Conservation (phyloP, 192 early-diverging fungal species). For the Obelidium mucronatum region DNA sequence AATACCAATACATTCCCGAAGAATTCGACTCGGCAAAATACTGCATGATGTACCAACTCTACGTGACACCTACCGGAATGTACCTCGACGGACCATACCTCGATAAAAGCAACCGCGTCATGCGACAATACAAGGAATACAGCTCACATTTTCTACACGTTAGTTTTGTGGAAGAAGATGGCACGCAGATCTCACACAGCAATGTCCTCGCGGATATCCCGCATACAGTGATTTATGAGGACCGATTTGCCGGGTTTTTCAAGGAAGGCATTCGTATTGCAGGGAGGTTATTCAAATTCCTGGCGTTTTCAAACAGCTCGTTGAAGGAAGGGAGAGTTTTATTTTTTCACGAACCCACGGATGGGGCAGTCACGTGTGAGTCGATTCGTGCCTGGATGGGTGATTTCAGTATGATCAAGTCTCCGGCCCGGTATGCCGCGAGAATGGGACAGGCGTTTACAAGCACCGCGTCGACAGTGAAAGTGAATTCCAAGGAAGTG, state of each 20-base stretch:
- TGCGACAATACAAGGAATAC: slow-evolving; percentile 61
- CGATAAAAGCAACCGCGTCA: slow-evolving; percentile 78
- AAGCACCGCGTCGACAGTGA: slow-evolving; percentile 17
- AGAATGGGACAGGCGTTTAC: slow-evolving; percentile 59
- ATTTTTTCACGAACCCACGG: slow-evolving; percentile 70
- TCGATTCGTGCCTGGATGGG: slow-evolving; percentile 75
- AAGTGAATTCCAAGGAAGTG: slow-evolving; percentile 28
- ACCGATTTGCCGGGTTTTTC: slow-evolving; percentile 55
- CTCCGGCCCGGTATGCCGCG: slow-evolving; percentile 74
- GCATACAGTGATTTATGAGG: slow-evolving; percentile 34
- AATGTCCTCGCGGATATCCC: slow-evolving; percentile 44
- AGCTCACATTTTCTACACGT: slow-evolving; percentile 73
- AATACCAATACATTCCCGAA: neutral
- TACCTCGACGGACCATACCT: slow-evolving; percentile 69
- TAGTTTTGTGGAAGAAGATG: slow-evolving; percentile 71
- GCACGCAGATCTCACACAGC: slow-evolving; percentile 46
- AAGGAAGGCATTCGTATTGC: slow-evolving; percentile 58
- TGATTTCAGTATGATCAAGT: slow-evolving; percentile 66
- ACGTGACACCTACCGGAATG: slow-evolving; percentile 74
- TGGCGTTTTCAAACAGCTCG: slow-evolving; percentile 70
- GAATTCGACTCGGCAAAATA: slow-evolving; percentile 13
- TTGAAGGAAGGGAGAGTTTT: slow-evolving; percentile 68
- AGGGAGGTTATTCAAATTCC: slow-evolving; percentile 63
- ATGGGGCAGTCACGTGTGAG: slow-evolving; percentile 48
- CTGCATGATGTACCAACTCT: slow-evolving; percentile 28